Base-by-base conservation (phyloP, 768 basidiomycete species). In the Favolaschia claudopus region DNA sequence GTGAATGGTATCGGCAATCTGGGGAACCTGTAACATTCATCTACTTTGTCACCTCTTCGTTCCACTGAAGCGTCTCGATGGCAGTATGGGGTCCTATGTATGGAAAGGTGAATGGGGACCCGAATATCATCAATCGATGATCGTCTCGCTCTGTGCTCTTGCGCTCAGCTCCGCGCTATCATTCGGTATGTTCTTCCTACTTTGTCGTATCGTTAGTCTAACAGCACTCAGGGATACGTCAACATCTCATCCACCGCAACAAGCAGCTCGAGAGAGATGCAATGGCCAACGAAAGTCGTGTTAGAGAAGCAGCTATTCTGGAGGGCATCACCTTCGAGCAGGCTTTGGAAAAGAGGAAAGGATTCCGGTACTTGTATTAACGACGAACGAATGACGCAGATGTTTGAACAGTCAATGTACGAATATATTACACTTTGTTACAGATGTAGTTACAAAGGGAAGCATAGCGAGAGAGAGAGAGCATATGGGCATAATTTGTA, bases 31-130 rank as follows among this genome's bases (percentile, higher is more conserved):
- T 87, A 65, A 22, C 81, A 75, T 12, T 39, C 37, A 14, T 22
- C 20, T 32, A 7, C 4, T 48, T 17, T 19, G 5, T 5, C 10
- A n/a, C 10, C 19, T 9, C 19, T 25, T 19, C 19, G 15, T 31
- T 17, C 17, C 25, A 14, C 17, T 36, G 7, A 51, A 25, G n/a
- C 20, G 10, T 24, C 22, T 29, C 43, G 29, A 34, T 47, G 5
- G 20, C 15, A 88, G 86, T 2, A 83, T 85, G 59, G 82, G 84
- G 5, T 85, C 86, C 0, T 88, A 81, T 64, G 77, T 80, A 2
- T 89, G 87, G 87, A 82, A 82, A 65, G 66, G 81, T 5, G 67
- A 67, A 20, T 89, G 86, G 85, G 77, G 84, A 10, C 87, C 87
- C 0, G 63, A 77, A 61, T 89, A 88, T 65, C 85, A 86, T 40